Conservation (phyloP, 2,329 filamentous ascomycete genomes). For the Cladosporium sp. region DNA sequence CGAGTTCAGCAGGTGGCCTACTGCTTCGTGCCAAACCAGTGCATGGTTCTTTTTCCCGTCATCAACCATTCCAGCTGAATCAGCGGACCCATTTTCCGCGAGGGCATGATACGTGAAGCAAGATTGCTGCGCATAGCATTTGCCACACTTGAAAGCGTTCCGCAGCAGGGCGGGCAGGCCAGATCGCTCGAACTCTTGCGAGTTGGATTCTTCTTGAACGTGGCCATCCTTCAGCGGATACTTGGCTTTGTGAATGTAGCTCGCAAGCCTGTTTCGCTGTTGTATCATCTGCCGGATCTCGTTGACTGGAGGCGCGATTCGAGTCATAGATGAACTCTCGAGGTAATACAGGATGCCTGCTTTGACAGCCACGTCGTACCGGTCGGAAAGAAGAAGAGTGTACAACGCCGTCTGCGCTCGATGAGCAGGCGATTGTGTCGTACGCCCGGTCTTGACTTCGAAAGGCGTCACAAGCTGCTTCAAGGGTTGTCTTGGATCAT, state of each 20-base stretch:
- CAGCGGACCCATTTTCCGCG: conserved; percentile 75
- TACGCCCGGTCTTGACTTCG: conserved; percentile 91
- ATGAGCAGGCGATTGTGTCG: conserved; percentile 71
- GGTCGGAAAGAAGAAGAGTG: conserved; percentile 84
- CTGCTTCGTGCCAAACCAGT: conserved; percentile 66
- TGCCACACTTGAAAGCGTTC: conserved; percentile 74
- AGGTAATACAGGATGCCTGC: conserved; percentile 95
- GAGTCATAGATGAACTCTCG: conserved; percentile 80
- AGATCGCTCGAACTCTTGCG: conserved; percentile 56
- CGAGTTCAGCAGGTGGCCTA: conserved; percentile 38
- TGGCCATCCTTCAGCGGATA: conserved; percentile 18
- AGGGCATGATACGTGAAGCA: conserved; percentile 95
- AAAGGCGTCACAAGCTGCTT: conserved; percentile 74
- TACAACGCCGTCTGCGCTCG: conserved; percentile 93
- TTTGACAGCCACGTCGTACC: conserved; percentile 87
- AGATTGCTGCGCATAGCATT: conserved; percentile 83
- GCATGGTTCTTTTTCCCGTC: conserved; percentile 43
- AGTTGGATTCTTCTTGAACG: conserved; percentile 16
- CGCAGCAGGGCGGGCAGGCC: conserved; percentile 83
- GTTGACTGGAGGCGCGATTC: conserved; percentile 78
- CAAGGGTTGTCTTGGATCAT: conserved; percentile 61
- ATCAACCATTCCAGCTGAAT: conserved; percentile 73
- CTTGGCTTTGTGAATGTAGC: conserved; percentile 60
- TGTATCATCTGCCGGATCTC: conserved; percentile 97
- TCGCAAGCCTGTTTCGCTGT: conserved; percentile 87